phyloP scores from a whole-genome alignment of 2,329 filamentous ascomycete genomes.

The Trichoderma koningiopsis region DNA sequence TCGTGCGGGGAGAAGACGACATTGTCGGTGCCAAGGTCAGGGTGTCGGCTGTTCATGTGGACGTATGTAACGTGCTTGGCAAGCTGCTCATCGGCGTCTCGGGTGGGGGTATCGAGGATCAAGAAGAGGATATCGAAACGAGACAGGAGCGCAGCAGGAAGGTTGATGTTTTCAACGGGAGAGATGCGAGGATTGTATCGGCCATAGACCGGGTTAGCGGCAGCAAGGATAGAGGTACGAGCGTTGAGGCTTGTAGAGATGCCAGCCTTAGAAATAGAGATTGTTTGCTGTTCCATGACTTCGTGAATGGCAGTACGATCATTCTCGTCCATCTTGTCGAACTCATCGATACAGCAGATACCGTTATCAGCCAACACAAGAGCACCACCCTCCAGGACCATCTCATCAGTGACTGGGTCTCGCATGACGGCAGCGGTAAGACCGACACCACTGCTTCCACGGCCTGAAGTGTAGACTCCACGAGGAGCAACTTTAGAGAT shows the following conservation, averaged over 20 bases:
- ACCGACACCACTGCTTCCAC: constrained; percentile 80
- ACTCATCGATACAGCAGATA: constrained; percentile 85
- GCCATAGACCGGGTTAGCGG: constrained; percentile 95
- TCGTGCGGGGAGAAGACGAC: constrained; percentile 90
- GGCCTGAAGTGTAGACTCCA: constrained; percentile 81
- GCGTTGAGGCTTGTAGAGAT: constrained; percentile 84
- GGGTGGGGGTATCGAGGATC: constrained; percentile 89
- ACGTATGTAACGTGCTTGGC: constrained; percentile 95
- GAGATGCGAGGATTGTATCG: constrained; percentile 98
- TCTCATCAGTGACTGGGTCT: constrained; percentile 80
- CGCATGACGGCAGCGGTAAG: constrained; percentile 82
- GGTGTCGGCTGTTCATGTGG: constrained; percentile 95
- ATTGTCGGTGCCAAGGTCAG: constrained; percentile 63
- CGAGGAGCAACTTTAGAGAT: constrained; percentile 97
- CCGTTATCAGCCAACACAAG: constrained; percentile 80
- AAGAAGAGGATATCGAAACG: constrained; percentile 98
- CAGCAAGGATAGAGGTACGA: constrained; percentile 91
- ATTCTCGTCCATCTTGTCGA: constrained; percentile 87
- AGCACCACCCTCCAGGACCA: constrained; percentile 80
- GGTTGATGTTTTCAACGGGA: constrained; percentile 98
- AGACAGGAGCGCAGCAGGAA: constrained; percentile 93
- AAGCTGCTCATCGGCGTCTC: constrained; percentile 88
- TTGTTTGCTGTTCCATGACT: constrained; percentile 87
- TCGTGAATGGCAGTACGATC: constrained; percentile 83
- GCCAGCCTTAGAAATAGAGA: constrained; percentile 77